Conservation (phyloP, 176 grass and related monocot genomes). For the Lolium rigidum region DNA sequence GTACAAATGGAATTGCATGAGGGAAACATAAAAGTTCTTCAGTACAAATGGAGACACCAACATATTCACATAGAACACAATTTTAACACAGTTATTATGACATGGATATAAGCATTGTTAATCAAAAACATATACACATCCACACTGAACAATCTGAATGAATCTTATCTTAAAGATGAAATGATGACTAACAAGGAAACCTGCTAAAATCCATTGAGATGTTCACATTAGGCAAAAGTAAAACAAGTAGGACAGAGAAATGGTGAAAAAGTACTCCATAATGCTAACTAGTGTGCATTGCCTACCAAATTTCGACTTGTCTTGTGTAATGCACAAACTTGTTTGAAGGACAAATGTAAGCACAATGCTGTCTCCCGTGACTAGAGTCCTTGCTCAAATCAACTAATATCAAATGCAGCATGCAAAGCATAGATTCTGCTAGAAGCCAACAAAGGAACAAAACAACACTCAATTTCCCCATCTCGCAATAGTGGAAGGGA, state of each 20-base stretch:
- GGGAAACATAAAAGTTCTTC: neutral
- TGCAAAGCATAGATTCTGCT: neutral
- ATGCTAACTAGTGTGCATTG: neutral
- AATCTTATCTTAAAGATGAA: neutral
- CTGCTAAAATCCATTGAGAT: neutral
- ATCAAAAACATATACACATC: slow-evolving; percentile 10
- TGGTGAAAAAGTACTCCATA: slow-evolving; percentile 3
- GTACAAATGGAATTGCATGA: slow-evolving; percentile 16
- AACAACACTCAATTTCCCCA: neutral
- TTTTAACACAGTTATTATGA: slow-evolving; percentile 7
- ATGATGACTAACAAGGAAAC: neutral
- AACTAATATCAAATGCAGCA: neutral
- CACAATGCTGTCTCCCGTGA: neutral
- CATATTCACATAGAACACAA: neutral
- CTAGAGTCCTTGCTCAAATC: neutral
- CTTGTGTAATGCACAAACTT: neutral
- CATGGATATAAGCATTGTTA: slow-evolving; percentile 16
- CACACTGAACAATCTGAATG: neutral
- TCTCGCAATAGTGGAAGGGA: neutral
- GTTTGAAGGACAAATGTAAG: neutral
- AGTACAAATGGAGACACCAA: slow-evolving; percentile 12
- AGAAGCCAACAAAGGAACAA: neutral
- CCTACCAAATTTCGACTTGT: slow-evolving; percentile 16
- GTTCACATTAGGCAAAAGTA: neutral
- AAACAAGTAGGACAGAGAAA: neutral